phyloP scores from a whole-genome alignment of 2,329 filamentous ascomycete genomes.

The Talaromyces sp. region DNA sequence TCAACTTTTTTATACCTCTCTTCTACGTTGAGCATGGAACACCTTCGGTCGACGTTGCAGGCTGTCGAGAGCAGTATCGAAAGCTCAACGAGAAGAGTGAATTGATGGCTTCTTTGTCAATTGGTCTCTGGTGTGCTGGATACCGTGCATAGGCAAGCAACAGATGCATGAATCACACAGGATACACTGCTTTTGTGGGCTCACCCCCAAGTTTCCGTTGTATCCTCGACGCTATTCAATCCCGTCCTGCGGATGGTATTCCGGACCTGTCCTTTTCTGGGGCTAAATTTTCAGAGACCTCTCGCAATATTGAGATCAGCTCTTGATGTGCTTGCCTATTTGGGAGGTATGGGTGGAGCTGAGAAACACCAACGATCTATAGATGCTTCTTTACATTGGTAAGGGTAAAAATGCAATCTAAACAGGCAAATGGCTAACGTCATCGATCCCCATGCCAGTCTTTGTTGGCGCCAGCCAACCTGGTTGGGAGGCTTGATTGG shows the following conservation, averaged over 20 bases:
- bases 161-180: not conserved
- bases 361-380: not conserved
- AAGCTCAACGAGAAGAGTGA: not conserved
- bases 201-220: not conserved
- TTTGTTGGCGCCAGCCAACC: not conserved
- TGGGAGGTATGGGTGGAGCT: not conserved
- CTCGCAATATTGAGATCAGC: not conserved
- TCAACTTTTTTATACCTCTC: not conserved
- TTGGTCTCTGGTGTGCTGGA: not conserved
- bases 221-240: not conserved
- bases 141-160: not conserved
- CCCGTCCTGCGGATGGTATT: not conserved
- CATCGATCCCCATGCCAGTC: not conserved
- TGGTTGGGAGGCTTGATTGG: not conserved
- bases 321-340: not conserved
- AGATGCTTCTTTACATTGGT: not conserved
- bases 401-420: not conserved
- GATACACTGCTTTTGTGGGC: not conserved
- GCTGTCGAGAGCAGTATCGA: not conserved
- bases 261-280: not conserved
- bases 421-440: not conserved
- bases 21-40: not conserved
- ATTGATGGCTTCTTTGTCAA: not conserved
- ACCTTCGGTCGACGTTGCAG: not conserved
- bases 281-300: not conserved